Conservation (phyloP, 2,329 filamentous ascomycete genomes). For the Ascochyta lentis region DNA sequence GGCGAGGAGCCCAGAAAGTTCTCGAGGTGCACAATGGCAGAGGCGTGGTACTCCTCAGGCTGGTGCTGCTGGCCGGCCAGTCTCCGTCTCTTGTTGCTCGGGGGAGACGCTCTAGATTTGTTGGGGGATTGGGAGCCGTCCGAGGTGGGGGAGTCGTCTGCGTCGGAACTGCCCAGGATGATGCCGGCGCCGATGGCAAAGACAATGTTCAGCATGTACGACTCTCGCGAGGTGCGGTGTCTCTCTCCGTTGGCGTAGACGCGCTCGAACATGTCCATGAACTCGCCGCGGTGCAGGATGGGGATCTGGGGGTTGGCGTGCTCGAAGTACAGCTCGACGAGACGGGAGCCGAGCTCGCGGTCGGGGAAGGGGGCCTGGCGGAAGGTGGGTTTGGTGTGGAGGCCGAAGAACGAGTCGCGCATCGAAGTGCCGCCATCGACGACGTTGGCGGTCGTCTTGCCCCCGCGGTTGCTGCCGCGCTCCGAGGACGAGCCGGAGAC, state of each 20-base stretch:
- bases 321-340: slow-evolving; percentile 89
- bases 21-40: slow-evolving; percentile 90
- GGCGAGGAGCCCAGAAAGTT: slow-evolving; percentile 76
- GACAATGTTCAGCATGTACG: slow-evolving; percentile 97
- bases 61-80: slow-evolving; percentile 67
- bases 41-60: slow-evolving; percentile 95
- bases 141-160: slow-evolving; percentile 41
- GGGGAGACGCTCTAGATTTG: slow-evolving; percentile 40
- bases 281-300: slow-evolving; percentile 86
- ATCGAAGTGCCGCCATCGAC: slow-evolving; percentile 75
- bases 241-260: slow-evolving; percentile 75
- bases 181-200: slow-evolving; percentile 96
- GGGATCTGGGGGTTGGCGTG: slow-evolving; percentile 96
- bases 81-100: slow-evolving; percentile 47
- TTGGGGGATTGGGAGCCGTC: slow-evolving; percentile 38
- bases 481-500: slow-evolving; percentile 64
- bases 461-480: slow-evolving; percentile 66
- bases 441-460: slow-evolving; percentile 57
- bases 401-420: slow-evolving; percentile 95
- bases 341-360: slow-evolving; percentile 71
- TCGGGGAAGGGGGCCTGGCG: slow-evolving; percentile 85
- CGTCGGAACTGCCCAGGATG: slow-evolving; percentile 68
- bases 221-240: slow-evolving; percentile 74
- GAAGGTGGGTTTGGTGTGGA: slow-evolving; percentile 89
- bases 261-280: slow-evolving; percentile 84